These are phyloP conservation scores for Alternaria sp. DNA, from an alignment of 2,329 filamentous ascomycete genomes.

Conservation along the genomic window DNA sequence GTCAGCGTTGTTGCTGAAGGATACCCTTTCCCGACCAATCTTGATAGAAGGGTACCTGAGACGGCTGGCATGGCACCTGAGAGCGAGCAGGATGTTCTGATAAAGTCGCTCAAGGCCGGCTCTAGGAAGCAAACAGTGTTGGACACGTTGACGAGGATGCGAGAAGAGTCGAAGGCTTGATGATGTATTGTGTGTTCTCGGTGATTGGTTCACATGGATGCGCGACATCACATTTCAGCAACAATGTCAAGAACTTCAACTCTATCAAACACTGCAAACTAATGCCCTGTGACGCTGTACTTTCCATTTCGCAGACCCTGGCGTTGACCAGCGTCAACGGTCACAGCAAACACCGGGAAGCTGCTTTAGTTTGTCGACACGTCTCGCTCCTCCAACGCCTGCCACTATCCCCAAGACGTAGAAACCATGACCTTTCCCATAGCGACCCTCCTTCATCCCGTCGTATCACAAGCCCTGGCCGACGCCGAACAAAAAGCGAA, in stretches of 20 bases:
- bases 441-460: not conserved
- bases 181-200: not conserved
- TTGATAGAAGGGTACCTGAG: constrained; percentile 63
- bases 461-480: not conserved
- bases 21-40: constrained; percentile 68
- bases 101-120: constrained; percentile 51
- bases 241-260: not conserved
- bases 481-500: not conserved
- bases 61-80: constrained; percentile 65
- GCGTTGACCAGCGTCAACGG: not conserved
- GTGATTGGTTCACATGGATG: not conserved
- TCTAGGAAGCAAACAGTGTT: constrained; percentile 53
- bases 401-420: not conserved
- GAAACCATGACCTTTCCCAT: not conserved
- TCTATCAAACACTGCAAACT: not conserved
- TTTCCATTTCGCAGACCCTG: not conserved
- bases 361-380: not conserved
- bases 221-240: not conserved
- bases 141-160: constrained; percentile 49
- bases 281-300: not conserved
- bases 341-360: not conserved
- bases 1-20: constrained; percentile 62
- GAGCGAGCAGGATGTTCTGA: constrained; percentile 63
- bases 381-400: not conserved
- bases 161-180: constrained; percentile 35